Percentiles rank a stretch among this genome's conserved stretches.
These are phyloP conservation scores for Pichia paraexigua DNA, from an alignment of 805 yeast genomes.

Conservation along the genomic window DNA sequence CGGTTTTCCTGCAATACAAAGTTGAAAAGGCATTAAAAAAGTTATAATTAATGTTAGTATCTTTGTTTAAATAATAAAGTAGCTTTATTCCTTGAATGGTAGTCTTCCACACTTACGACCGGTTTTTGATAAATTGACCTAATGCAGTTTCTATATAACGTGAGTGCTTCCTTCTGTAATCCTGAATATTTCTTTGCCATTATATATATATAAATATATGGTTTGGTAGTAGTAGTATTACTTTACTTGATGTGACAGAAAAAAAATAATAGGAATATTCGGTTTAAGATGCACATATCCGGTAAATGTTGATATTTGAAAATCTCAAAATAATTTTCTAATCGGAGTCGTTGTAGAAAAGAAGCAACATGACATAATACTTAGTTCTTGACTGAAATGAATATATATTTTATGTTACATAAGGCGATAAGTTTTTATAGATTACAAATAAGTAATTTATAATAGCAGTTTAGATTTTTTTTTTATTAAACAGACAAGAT, in stretches of 20 bases:
- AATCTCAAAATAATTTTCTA: not conserved
- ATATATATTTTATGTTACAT: no score
- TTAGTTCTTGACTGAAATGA: no score
- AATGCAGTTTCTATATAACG: conserved; percentile 40
- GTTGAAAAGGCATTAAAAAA: not conserved
- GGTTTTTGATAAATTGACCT: conserved; percentile 42
- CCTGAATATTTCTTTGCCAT: conserved; percentile 31
- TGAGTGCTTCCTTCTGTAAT: conserved; percentile 44
- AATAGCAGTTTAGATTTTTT: not conserved
- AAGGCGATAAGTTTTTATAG: no score
- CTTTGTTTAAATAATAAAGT: no score
- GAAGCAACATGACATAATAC: no score
- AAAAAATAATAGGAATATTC: not conserved
- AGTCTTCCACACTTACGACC: conserved; percentile 19
- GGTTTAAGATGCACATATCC: not conserved
- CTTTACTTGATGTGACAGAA: not conserved
- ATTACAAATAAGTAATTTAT: not conserved
- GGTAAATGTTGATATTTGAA: not conserved
- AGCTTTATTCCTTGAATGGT: not conserved
- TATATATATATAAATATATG: not conserved
- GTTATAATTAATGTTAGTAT: not conserved
- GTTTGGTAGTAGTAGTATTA: not conserved
- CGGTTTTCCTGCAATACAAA: conserved; percentile 20
- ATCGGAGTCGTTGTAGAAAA: not conserved
- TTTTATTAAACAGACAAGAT: conserved; percentile 8